Base-by-base conservation (phyloP, 192 early-diverging fungal species). In the Backusella westeae region DNA sequence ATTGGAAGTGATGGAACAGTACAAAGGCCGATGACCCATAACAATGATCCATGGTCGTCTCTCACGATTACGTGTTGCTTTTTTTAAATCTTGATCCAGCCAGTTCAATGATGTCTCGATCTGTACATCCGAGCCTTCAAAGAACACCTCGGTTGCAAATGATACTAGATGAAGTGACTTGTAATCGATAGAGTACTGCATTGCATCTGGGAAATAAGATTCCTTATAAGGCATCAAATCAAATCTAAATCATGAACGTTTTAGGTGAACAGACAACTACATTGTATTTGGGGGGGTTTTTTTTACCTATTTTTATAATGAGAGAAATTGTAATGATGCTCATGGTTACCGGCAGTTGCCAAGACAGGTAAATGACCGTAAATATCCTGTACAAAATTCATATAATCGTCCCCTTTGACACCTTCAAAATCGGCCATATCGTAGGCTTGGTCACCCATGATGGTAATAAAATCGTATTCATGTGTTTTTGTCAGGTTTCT, bases 341-440 rank as follows among this genome's bases (percentile, higher is more conserved):
- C 77, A 38, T 79, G 77, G n/a, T 79, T 79, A 23, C 77, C 77
- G 0, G 73, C 77, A 1, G 59, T 66, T 53, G 72, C 72, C 67
- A 79, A 52, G 26, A 79, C 63, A 17, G 77, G 77, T 34, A 79
- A 36, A 42, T 70, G 74, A 12, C 72, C 77, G 42, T 74, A 79
- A 9, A 79, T 6, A 19, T 46, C 29, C 36, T 79, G 72, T 26
- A 46, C 73, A 21, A 74, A 69, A 29, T 73, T 73, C 77, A 79
- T 79, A 41, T 74, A 79, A 12, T 79, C 67, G 44, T 79, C 77
- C n/a, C 72, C 77, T 23, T 75, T 79, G 7, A 35, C 59, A 3
- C 77, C 77, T 8, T 79, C 41, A 67, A 74, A 74, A 53, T 79
- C 77, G 19, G 66, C 77, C 72, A 79, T 74, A 56, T 79, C 67